Base-by-base conservation (phyloP, 192 early-diverging fungal genomes). In the Coemansia sp. region DNA sequence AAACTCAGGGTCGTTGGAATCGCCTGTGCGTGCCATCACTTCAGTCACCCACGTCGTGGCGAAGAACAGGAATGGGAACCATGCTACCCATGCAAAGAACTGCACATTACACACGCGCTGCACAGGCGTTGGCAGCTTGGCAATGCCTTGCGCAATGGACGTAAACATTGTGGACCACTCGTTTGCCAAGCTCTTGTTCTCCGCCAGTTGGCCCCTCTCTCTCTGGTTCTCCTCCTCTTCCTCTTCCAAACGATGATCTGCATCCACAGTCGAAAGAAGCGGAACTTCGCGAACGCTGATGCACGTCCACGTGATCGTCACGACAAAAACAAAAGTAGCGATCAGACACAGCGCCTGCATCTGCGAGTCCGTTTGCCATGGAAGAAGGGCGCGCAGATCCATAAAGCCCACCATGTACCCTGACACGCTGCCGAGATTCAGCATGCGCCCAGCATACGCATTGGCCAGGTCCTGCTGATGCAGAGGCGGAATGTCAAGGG, bases 11-110 rank as follows among this genome's bases (percentile, higher is more conserved):
- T 72, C 79, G 21, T 15, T 51, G 10, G 68, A n/a, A 30, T 71
- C 61, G 29, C 40, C 79, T 2, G 61, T 68, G 9, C 73, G 66
- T 20, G 72, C 67, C 63, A 71, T 67, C 31, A 77, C 58, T 55
- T 75, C 77, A 28, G 72, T 78, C 37, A 84, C 75, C 70, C 77
- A 84, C 8, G 83, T 81, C 1, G 77, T 79, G 23, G 90, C 88
- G 77, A 96, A 99, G 74, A 97, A 97, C 29, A 99, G 80, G 73
- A 97, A 95, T 18, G 95, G 94, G 68, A 99, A 99, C 93, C 95
- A 95, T n/a, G 91, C 95, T 75, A 96, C 85, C 95, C 95, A 99
- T 26, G 91, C 88, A 84, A 95, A 95, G 52, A 99, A 92, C 70
- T 99, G 96, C 16, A 93, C 88, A 68, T 92, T 93, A 72, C 92